A percentile compares a stretch with the other conserved stretches of the same genome.
Conservation (phyloP, 2,329 filamentous ascomycete species). For the Arthroderma sp. region DNA sequence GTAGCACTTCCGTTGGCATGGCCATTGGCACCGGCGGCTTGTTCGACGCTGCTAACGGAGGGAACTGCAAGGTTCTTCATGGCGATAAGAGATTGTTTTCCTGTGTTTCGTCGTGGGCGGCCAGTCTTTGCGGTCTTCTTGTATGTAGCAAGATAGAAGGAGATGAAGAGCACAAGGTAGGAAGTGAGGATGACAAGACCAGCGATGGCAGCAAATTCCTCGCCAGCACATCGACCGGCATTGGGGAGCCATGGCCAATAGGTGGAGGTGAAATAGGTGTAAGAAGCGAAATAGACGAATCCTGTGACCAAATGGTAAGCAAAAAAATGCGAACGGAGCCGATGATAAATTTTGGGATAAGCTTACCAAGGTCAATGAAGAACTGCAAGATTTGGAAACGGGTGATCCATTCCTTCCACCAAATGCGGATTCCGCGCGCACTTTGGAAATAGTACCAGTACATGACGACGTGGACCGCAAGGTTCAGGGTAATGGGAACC, state of each 20-base stretch:
- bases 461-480: slow-evolving; percentile 87
- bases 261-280: slow-evolving; percentile 81
- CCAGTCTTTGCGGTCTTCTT: slow-evolving; percentile 40
- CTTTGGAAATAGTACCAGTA: slow-evolving; percentile 99
- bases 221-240: slow-evolving; percentile 66
- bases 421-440: slow-evolving; percentile 76
- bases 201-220: slow-evolving; percentile 81
- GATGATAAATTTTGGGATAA: neutral
- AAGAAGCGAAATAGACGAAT: slow-evolving; percentile 90
- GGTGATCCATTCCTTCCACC: slow-evolving; percentile 98
- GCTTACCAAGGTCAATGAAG: slow-evolving; percentile 77
- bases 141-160: slow-evolving; percentile 87
- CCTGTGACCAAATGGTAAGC: slow-evolving; percentile 35
- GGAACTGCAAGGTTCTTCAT: slow-evolving; percentile 61
- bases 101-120: slow-evolving; percentile 42
- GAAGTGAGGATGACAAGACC: slow-evolving; percentile 77
- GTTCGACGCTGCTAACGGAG: slow-evolving; percentile 12
- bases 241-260: slow-evolving; percentile 73
- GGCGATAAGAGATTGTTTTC: slow-evolving; percentile 74
- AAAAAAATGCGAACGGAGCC: neutral
- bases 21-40: slow-evolving; percentile 10
- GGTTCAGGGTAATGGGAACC: slow-evolving; percentile 77
- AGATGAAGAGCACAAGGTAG: slow-evolving; percentile 88
- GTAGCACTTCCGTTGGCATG: slow-evolving; percentile 18
- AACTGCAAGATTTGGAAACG: slow-evolving; percentile 89